Percentiles rank a stretch among this genome's conserved stretches.
These are phyloP conservation scores for Nemophila menziesii DNA, from an alignment of 257 asterid species.

Conservation along the genomic window DNA sequence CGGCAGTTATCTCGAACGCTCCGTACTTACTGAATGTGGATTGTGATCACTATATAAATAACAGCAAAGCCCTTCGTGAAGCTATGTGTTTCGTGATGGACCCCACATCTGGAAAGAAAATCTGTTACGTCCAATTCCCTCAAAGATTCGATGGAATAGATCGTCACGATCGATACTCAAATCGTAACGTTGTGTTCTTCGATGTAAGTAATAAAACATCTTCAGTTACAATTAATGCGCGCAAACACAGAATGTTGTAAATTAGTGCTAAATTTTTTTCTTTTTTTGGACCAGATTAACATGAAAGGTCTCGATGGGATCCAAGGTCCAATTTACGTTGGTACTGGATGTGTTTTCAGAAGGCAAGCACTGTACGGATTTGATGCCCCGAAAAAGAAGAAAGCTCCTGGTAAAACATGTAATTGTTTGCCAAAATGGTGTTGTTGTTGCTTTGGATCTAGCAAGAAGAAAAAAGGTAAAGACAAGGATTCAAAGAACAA, in stretches of 20 bases:
- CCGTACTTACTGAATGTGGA: conserved; percentile 91
- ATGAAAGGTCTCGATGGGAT: conserved; percentile 99
- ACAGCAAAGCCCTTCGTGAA: conserved; percentile 93
- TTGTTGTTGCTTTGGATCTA: conserved; percentile 47
- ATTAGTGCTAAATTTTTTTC: conserved; percentile 12
- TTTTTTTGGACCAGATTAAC: conserved; percentile 44
- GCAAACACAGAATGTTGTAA: no score
- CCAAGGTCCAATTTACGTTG: conserved; percentile 96
- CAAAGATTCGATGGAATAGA: conserved; percentile 96
- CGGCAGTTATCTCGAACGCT: conserved; percentile 93
- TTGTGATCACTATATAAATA: conserved; percentile 95
- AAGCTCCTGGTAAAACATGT: conserved; percentile 88
- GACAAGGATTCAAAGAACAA: conserved; percentile 57
- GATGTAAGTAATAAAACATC: conserved; percentile 43
- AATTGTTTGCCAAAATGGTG: conserved; percentile 89
- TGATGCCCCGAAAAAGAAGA: conserved; percentile 85
- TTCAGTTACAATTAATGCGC: background rate
- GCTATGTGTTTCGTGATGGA: conserved; percentile 99
- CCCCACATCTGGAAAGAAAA: conserved; percentile 92
- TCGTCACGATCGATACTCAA: conserved; percentile 88
- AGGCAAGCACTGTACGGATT: conserved; percentile 92
- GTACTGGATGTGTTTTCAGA: conserved; percentile 93
- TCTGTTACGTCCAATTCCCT: conserved; percentile 95
- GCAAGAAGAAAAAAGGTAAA: conserved; percentile 51
- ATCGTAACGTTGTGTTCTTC: conserved; percentile 88